Base-by-base conservation (phyloP, 2,329 filamentous ascomycete species). In the Ophiostoma perfectum region DNA sequence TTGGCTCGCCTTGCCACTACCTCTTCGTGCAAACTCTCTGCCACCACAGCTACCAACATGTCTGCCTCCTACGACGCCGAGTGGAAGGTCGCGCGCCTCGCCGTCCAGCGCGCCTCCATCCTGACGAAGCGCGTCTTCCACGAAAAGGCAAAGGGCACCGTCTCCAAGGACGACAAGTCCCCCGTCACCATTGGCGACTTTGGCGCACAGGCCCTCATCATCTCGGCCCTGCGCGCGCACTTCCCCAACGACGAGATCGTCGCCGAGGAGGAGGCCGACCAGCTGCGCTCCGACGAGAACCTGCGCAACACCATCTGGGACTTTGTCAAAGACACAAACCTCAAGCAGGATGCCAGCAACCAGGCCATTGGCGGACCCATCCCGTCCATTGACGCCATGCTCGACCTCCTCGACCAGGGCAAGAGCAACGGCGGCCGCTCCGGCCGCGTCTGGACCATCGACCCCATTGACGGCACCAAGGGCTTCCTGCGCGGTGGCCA, bases 161-260 rank as follows among this genome's bases (percentile, higher is more conserved):
- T 97, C 66, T 90, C 90, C 78, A 99, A 99, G 82, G 90, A 92
- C 79, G 95, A 99, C 83, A 92, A 92, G 77, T 97, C 93, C 9
- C 95, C 95, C 72, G 95, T 99, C 75, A 99, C 95, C 18, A 95
- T 98, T 74, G 95, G 94, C 78, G 95, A 99, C 81, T 98, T 97
- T 78, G 95, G 95, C 76, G 96, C 95, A 49, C 95, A 99, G 82
- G 93, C 95, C 44, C 87, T 99, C 73, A 97, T 99, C 79, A 97
- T 98, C 76, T 85, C 89, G 69, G 94, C 94, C 41, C 89, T 99
- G 73, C 89, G 89, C 79, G 87, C 91, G 79, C 92, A 90, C 79
- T 99, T 99, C 82, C 95, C 95, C 18, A 77, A 87, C 47, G 95
- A 99, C 76, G 90, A 92, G 78, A 91, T 99, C 72, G 92, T 99